These are phyloP conservation scores for Ceratobasidium sp. DNA, from an alignment of 1,284 basidiomycete species.

Conservation along the genomic window DNA sequence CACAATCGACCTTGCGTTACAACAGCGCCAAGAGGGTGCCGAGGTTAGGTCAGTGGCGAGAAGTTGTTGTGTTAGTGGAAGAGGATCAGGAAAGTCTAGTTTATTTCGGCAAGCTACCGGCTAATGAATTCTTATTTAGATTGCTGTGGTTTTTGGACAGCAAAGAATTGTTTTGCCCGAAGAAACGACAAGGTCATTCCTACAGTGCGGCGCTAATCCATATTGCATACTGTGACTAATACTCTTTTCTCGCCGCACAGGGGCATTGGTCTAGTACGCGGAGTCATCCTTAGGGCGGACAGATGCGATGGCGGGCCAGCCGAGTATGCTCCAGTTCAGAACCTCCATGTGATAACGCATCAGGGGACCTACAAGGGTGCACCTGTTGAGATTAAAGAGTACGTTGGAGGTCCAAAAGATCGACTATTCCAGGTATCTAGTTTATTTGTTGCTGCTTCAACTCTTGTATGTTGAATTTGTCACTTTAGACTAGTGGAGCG, in stretches of 20 bases:
- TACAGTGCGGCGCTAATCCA: not conserved
- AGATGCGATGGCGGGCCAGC: not conserved
- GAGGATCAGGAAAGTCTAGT: not conserved
- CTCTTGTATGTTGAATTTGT: not conserved
- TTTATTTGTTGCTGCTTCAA: not conserved
- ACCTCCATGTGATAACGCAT: not conserved
- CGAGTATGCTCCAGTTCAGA: not conserved
- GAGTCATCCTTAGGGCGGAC: not conserved
- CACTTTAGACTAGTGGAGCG: constrained; percentile 4
- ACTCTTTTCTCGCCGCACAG: not conserved
- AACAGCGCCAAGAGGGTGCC: not conserved
- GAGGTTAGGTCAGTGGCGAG: not conserved
- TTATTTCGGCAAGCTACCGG: not conserved
- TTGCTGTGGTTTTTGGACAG: not conserved
- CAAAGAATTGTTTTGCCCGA: constrained; percentile 1
- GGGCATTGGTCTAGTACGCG: constrained; percentile 2
- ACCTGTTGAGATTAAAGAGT: constrained; percentile 12
- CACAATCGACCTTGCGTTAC: not conserved
- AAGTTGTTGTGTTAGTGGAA: not conserved
- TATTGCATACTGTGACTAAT: not conserved
- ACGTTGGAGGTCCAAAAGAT: constrained; percentile 5
- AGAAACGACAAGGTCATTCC: constrained; percentile 17
- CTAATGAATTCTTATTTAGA: not conserved
- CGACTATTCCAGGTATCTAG: not conserved
- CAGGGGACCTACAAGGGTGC: constrained; percentile 6